A percentile compares a stretch with the other conserved stretches of the same genome.
These are phyloP conservation scores for Globomyces pollinis-pini DNA, from an alignment of 192 early-diverging fungal genomes.

Conservation along the genomic window DNA sequence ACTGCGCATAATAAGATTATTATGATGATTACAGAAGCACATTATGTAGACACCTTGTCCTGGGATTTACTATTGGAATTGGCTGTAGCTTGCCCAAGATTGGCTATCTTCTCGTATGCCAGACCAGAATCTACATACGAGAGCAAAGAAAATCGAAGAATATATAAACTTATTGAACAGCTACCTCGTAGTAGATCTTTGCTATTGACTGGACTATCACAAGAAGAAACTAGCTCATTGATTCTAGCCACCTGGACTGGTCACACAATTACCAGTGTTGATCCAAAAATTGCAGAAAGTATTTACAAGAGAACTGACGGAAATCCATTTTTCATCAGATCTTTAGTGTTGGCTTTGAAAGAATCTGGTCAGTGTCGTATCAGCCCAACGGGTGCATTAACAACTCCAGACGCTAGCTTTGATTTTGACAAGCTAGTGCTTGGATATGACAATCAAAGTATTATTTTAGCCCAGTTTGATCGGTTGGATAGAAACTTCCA, in stretches of 20 bases:
- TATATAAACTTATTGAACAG: constrained; percentile 19
- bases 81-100: constrained; percentile 16
- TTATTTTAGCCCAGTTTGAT: constrained; percentile 46
- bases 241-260: constrained; percentile 30
- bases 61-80: constrained; percentile 40
- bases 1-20: constrained; percentile 23
- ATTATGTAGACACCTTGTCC: constrained; percentile 37
- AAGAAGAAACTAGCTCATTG: constrained; percentile 31
- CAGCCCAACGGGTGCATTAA: constrained; percentile 16
- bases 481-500: constrained; percentile 42
- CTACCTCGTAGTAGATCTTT: constrained; percentile 15
- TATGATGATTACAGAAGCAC: constrained; percentile 37
- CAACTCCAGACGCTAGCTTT: constrained; percentile 21
- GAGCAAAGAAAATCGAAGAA: constrained; percentile 20
- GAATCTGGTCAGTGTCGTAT: constrained; percentile 37
- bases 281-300: constrained; percentile 22
- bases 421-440: constrained; percentile 42
- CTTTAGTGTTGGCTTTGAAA: constrained; percentile 36
- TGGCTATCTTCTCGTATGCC: constrained; percentile 28
- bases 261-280: constrained; percentile 20
- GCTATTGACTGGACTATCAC: constrained; percentile 23
- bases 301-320: constrained; percentile 39
- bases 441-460: constrained; percentile 36
- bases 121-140: constrained; percentile 28
- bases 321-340: constrained; percentile 39